Conservation (phyloP, 2,329 filamentous ascomycete species). For the Trichoderma cornu-damae region DNA sequence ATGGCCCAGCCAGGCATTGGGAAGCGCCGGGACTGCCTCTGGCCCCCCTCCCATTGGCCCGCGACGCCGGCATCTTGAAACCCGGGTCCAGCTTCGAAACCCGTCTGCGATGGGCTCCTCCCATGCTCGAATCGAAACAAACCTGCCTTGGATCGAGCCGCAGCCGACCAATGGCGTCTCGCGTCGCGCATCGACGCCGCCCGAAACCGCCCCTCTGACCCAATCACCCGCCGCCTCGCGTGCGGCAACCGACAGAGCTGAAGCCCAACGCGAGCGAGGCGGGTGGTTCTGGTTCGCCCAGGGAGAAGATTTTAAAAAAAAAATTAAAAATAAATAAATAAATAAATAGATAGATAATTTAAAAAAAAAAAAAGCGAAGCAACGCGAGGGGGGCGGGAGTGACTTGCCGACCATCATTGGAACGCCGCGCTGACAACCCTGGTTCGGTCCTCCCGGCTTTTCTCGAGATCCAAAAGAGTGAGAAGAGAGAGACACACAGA, state of each 20-base stretch:
- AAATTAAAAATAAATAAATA: no score
- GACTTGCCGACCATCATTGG: no score
- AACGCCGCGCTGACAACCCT: no score
- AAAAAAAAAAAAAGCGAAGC: no score
- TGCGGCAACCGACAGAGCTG: slow-evolving; percentile 7
- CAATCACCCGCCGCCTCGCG: neutral
- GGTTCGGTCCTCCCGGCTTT: no score
- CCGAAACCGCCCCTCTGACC: neutral
- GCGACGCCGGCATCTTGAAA: slow-evolving; percentile 16
- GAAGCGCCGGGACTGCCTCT: neutral
- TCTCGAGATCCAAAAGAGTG: no score
- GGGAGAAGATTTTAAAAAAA: no score
- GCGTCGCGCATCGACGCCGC: neutral
- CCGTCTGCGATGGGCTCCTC: neutral
- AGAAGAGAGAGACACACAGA: no score
- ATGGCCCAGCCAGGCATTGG: no score
- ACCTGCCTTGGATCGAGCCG: neutral
- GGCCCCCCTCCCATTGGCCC: slow-evolving; percentile 8
- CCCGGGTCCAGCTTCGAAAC: slow-evolving; percentile 14
- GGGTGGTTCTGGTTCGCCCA: neutral
- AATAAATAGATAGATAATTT: no score
- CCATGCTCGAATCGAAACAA: slow-evolving; percentile 5
- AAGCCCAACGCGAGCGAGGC: neutral
- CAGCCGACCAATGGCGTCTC: slow-evolving; percentile 5
- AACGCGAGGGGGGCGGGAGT: no score